Conservation (phyloP, 331 rosid genomes). For the Telfairia occidentalis region DNA sequence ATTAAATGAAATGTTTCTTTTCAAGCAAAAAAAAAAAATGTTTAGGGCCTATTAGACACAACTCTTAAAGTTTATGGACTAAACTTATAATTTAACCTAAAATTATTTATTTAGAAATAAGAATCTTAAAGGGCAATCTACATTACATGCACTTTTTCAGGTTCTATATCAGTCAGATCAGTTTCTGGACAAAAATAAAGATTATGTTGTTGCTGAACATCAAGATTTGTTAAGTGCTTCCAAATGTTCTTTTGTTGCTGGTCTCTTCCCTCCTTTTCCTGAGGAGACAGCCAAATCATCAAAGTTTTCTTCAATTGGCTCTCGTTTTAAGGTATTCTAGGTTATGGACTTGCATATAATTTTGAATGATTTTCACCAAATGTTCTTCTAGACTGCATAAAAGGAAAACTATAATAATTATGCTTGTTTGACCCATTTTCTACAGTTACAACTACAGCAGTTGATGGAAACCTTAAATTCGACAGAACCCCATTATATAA, state of each 20-base stretch:
- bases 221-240: conserved; percentile 80
- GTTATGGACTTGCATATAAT: conserved; percentile 14
- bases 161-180: conserved; percentile 81
- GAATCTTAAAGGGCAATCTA: conserved; percentile 14
- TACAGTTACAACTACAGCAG: conserved; percentile 86
- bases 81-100: background rate
- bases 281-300: conserved; percentile 72
- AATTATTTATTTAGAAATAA: background rate
- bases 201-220: conserved; percentile 83
- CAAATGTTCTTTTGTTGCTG: conserved; percentile 65
- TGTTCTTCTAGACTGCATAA: conserved; percentile 16
- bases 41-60: background rate
- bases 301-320: conserved; percentile 83
- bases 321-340: conserved; percentile 65
- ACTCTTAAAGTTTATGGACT: background rate
- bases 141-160: conserved; percentile 34
- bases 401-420: conserved; percentile 13
- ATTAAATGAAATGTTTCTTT: no score
- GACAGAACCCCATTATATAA: conserved; percentile 82
- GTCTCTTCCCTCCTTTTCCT: conserved; percentile 62
- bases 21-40: no score
- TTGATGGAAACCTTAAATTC: conserved; percentile 70
- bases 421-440: conserved; percentile 21
- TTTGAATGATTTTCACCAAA: conserved; percentile 13
- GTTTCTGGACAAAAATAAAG: conserved; percentile 87